Base-by-base conservation (phyloP, 148 eudicot genomes). In the Euryodendron excelsum region DNA sequence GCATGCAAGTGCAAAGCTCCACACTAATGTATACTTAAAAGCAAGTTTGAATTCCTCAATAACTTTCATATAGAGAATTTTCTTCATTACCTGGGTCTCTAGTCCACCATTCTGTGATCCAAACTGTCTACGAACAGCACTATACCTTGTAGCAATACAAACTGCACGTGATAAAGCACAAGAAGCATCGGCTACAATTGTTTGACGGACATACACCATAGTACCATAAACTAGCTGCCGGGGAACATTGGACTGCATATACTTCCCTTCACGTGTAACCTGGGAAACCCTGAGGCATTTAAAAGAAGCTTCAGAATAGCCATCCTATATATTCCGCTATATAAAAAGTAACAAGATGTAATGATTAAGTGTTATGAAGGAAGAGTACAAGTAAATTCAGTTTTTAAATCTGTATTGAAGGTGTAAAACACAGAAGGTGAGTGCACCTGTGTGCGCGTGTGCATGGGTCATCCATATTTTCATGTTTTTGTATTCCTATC, bases 41-140 rank as follows among this genome's bases (percentile, higher is more conserved):
- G 62, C 18, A 73, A 52, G 55, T 39, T n/a, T 36, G 30, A 23
- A 37, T 79, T n/a, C 10, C 44, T 34, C 0, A 65, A 53, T 55
- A 37, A 47, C 31, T 37, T 55, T 53, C 31, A 44, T 25, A 48
- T 0, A 41, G 33, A 36, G 72, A 39, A 58, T 17, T 31, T 44
- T 62, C 30, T 23, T 33, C 45, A 80, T 65, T 89, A 95, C 99
- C 98, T 96, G 99, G 67, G 93, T 93, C 84, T 96, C 99, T 50
- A 80, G 93, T 62, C 99, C 98, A 66, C 89, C 91, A 84, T 91
- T 86, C 71, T 88, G 87, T n/a, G 97, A 85, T 41, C 99, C 99
- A 85, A 93, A 96, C 72, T 96, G 98, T 30, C 98, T 89, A 73
- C 99, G 98, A 66, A 96, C 94, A 75, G 92, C 94, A 86, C 99